These are phyloP conservation scores for Xylaria sp. DNA, from an alignment of 2,329 filamentous ascomycete species.

Conservation along the genomic window DNA sequence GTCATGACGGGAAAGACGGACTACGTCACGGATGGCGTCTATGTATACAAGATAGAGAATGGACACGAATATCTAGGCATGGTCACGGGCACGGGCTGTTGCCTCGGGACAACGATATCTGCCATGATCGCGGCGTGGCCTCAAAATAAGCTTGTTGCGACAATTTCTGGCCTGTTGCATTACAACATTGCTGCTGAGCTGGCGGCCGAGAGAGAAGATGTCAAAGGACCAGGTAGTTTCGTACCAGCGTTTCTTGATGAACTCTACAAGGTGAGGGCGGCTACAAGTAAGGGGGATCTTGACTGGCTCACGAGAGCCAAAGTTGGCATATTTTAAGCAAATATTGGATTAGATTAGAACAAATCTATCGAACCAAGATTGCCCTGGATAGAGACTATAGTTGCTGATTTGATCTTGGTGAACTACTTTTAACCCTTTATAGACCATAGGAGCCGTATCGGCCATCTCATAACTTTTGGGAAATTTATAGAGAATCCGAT, in stretches of 20 bases:
- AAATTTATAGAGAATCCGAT: background rate
- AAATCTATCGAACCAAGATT: background rate
- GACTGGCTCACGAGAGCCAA: slow-evolving; percentile 64
- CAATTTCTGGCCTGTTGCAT: slow-evolving; percentile 76
- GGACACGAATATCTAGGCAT: slow-evolving; percentile 76
- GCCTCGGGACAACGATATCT: slow-evolving; percentile 82
- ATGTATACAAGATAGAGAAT: slow-evolving; percentile 76
- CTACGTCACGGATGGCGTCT: slow-evolving; percentile 77
- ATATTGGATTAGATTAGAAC: background rate
- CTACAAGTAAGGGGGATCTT: slow-evolving; percentile 58
- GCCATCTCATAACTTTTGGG: background rate
- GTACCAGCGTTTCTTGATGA: slow-evolving; percentile 86
- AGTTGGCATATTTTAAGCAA: slow-evolving; percentile 52
- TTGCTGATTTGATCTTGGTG: background rate
- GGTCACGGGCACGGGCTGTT: slow-evolving; percentile 86
- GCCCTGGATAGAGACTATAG: background rate
- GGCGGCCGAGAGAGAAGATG: slow-evolving; percentile 71
- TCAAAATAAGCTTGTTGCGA: slow-evolving; percentile 75
- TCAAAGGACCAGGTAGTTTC: slow-evolving; percentile 86
- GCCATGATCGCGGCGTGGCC: slow-evolving; percentile 74
- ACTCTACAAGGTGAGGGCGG: slow-evolving; percentile 61
- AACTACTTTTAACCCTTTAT: background rate
- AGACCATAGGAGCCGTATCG: background rate
- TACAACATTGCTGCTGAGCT: slow-evolving; percentile 80
- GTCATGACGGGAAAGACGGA: slow-evolving; percentile 86